A percentile compares a stretch with the other conserved stretches of the same genome.
Evolutionary conservation across 345 rosid species (phyloP).

Genomic region (Bruguiera sexangula): DNA sequence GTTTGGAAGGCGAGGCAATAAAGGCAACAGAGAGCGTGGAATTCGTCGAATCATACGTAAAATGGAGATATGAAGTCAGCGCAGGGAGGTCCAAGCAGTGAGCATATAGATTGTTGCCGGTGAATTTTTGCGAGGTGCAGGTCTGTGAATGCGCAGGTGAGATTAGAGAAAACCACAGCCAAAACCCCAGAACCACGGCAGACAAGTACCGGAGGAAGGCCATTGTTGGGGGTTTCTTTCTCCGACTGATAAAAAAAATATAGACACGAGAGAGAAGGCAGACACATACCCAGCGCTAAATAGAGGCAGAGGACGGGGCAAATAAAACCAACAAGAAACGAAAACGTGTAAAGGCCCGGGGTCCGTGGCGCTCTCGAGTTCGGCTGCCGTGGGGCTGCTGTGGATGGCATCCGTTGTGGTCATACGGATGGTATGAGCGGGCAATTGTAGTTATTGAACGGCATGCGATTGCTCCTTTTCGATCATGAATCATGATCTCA

Average conservation of each 20-base stretch:
- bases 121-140: conserved; percentile 14
- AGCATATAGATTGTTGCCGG: conserved; percentile 12
- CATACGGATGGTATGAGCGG: neutral
- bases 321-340: neutral
- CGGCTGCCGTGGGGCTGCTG: no score
- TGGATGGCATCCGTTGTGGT: neutral
- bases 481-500: no score
- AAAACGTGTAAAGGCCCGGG: no score
- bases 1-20: conserved; percentile 15
- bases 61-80: conserved; percentile 23
- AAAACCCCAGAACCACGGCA: neutral
- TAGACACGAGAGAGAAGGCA: no score
- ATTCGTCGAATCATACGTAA: conserved; percentile 19
- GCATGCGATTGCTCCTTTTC: neutral
- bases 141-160: neutral
- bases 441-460: neutral
- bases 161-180: conserved; percentile 8
- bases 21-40: conserved; percentile 24
- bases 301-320: neutral
- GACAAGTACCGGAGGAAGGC: conserved; percentile 1
- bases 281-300: neutral
- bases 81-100: conserved; percentile 29
- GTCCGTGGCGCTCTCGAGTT: no score
- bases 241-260: no score
- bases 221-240: neutral